Evolutionary conservation across 345 rosid species (phyloP), one percentile per base, ranked within the genome.

Genomic region (Brassica incana): DNA sequence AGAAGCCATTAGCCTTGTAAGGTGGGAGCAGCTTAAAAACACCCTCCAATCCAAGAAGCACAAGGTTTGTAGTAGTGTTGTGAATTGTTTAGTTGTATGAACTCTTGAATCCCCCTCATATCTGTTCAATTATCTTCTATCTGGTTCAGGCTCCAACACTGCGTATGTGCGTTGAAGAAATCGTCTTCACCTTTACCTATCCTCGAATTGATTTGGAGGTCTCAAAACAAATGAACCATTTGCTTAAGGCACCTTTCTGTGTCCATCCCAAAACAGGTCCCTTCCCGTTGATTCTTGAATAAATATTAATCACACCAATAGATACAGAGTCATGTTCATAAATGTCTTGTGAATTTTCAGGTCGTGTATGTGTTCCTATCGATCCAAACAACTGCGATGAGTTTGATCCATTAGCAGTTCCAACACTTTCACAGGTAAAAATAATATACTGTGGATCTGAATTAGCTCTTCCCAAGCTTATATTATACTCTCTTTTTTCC

Each of bases 151-250:
- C 64, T 16, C 93, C 71, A 78, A 89, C 97, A 58, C 78, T 89
- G 78, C 89, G 90, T 15, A 91, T 88, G 71, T 91, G 97, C 69
- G 76, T 90, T 75, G 94, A 95, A 85, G 98, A 95, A 86, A 95
- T 95, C 69, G 89, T 95, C 43, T 95, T 91, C 78, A 77, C 90
- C 56, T 95, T 74, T 78, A 81, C 97, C 4, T 93, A 95, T 84
- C 99, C 99, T 36, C 93, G 98, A 82, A 88, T 95, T 67, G 99
- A 95, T 85, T 86, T 89, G 89, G 98, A 93, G 99, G 99, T 95
- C 35, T 91, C 98, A 62, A 95, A 88, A 82, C 95, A 91, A 85
- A 95, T 88, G 97, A 93, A 93, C 86, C 99, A 95, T 86, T 89
- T 95, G 87, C 85, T 95, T 60, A 95, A 95, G 87, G 98, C 99